These are phyloP conservation scores for Madurella fahalii DNA, from an alignment of 2,329 filamentous ascomycete species.

Conservation along the genomic window DNA sequence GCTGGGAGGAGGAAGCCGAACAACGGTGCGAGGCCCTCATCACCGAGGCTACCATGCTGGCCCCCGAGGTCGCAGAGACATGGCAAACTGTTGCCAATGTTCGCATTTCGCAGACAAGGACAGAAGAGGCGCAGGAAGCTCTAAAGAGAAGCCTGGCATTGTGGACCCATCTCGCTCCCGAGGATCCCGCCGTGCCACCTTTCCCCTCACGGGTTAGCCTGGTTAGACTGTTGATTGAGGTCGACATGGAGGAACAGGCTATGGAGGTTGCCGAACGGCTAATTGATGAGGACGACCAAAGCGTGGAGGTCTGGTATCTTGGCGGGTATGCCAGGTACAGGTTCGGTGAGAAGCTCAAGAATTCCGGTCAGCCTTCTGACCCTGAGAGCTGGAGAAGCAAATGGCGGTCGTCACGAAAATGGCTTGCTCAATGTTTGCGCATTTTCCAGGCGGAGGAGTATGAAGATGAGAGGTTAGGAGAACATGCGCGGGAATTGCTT, in stretches of 20 bases:
- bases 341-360: constrained; percentile 65
- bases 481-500: constrained; percentile 70
- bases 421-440: constrained; percentile 75
- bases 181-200: constrained; percentile 70
- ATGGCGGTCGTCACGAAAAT: constrained; percentile 72
- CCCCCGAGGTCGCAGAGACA: constrained; percentile 78
- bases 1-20: constrained; percentile 89
- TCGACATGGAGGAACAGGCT: constrained; percentile 78
- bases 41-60: constrained; percentile 83
- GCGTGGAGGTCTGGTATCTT: constrained; percentile 94
- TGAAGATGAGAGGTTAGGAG: constrained; percentile 73
- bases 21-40: constrained; percentile 80
- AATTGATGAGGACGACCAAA: constrained; percentile 83
- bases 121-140: constrained; percentile 75
- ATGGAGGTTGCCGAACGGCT: constrained; percentile 80
- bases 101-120: constrained; percentile 78
- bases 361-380: constrained; percentile 31
- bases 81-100: constrained; percentile 94
- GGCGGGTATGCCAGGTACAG: constrained; percentile 91
- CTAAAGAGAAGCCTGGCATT: constrained; percentile 73
- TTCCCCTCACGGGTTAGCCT: constrained; percentile 84
- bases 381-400: constrained; percentile 53
- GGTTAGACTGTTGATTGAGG: constrained; percentile 82
- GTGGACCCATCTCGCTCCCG: constrained; percentile 75
- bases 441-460: constrained; percentile 79